Base-by-base conservation (phyloP, 352 stramenopile species). In the Phytopythium litorale region DNA sequence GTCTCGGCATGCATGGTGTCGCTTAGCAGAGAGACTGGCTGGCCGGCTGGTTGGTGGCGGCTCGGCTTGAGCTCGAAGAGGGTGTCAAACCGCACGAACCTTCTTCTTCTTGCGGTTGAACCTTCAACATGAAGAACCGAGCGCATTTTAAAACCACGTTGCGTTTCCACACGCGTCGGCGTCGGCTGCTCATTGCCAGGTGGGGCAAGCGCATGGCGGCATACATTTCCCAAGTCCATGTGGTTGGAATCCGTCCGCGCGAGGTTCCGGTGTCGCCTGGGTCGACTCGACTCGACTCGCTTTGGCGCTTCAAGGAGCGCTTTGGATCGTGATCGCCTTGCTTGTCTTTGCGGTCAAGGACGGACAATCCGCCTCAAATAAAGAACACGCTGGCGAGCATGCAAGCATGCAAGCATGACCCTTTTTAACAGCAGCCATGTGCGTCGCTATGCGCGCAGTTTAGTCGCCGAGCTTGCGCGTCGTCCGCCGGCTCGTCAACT, bases 111-210 rank as follows among this genome's bases (percentile, higher is more conserved):
- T 35, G 21, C 11, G 46, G 46, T 58, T 58, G 21, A 48, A 40
- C 57, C 64, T 74, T 71, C 63, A 73, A 71, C 59, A 35, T 73
- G 63, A 53, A 51, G 45, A 53, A 35, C 25, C 4, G 46, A 19
- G 23, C 7, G 18, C 25, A 35, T 64, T 59, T 68, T 59, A 71
- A 68, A 71, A 71, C 38, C 43, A 63, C 56, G 12, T 71, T 74
- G 67, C 67, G 67, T 74, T 71, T 74, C 67, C 38, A 55, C 8
- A 40, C 49, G 42, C 45, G 38, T 49, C 18, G 16, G 51, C 32
- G 28, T 3, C 25, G 30, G 49, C 61, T 43, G 60, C 46, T 23
- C 61, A 55, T 50, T 45, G 40, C 15, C 52, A 65, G 50, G n/a
- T 35, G 42, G 23, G 45, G 8, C n/a, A n/a, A 51, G 3, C 25